Percentiles rank a stretch among this genome's conserved stretches.
These are phyloP conservation scores for Nicotiana rustica DNA, from an alignment of 305 asterid genomes.

Conservation along the genomic window DNA sequence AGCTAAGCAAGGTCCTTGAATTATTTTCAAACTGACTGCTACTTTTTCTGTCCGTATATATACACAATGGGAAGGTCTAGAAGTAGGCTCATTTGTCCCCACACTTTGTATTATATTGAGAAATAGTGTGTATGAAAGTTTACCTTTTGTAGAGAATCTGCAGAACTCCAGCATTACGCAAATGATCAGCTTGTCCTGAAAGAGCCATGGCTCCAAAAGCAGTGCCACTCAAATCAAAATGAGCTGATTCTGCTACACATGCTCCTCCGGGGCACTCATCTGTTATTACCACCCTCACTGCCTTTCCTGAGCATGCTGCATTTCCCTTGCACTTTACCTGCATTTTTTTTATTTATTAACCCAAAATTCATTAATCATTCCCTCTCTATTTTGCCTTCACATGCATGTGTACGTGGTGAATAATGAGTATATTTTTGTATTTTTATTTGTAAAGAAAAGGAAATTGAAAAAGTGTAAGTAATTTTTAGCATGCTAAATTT, in stretches of 20 bases:
- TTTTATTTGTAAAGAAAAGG: not conserved
- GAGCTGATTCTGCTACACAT: conserved; percentile 49
- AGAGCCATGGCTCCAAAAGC: conserved; percentile 66
- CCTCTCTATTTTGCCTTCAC: not conserved
- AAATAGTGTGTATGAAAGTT: too few species aligned
- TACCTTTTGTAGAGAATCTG: conserved; percentile 57
- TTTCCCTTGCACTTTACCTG: conserved; percentile 63
- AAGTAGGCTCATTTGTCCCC: too few species aligned
- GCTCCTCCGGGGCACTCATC: conserved; percentile 64
- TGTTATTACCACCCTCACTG: conserved; percentile 63
- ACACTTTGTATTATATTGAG: too few species aligned
- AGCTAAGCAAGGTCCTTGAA: not conserved
- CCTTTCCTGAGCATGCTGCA: conserved; percentile 57
- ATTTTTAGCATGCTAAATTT: not conserved
- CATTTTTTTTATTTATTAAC: not conserved
- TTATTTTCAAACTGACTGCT: not conserved
- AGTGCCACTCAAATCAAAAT: conserved; percentile 79
- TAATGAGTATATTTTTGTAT: too few species aligned
- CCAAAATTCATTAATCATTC: not conserved
- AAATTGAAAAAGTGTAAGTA: not conserved
- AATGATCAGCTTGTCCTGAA: conserved; percentile 46
- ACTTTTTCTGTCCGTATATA: not conserved
- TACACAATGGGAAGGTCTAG: not conserved
- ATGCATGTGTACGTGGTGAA: not conserved
- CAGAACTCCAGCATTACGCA: conserved; percentile 58